phyloP scores from a whole-genome alignment of 345 rosid species.

The Syzygium jambos region DNA sequence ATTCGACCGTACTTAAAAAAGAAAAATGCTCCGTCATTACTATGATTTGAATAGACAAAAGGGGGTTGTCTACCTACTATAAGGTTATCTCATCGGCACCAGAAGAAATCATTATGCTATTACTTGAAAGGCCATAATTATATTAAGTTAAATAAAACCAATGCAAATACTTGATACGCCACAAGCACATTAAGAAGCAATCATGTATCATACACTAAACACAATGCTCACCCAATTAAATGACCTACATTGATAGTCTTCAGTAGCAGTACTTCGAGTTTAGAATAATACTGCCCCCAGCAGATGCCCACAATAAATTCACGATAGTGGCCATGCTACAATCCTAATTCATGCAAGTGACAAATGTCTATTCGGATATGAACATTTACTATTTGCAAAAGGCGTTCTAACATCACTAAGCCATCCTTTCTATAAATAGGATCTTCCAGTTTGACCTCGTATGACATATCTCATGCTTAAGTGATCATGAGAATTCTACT shows the following conservation, averaged over 20 bases:
- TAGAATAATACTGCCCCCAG: neutral
- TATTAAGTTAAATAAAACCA: neutral
- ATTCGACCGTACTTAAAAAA: neutral
- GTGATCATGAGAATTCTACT: neutral
- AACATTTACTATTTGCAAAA: neutral
- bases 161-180: neutral
- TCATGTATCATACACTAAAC: neutral
- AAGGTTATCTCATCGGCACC: neutral
- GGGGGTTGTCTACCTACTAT: neutral
- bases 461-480: neutral
- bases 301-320: neutral
- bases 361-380: neutral
- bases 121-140: neutral
- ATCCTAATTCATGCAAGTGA: neutral
- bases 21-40: neutral
- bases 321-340: neutral
- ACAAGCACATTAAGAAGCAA: neutral
- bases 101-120: neutral
- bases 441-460: neutral
- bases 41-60: neutral
- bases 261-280: neutral
- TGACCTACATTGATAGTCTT: neutral
- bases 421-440: neutral
- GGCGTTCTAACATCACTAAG: neutral
- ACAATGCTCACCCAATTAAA: neutral